These are phyloP conservation scores for Neonectria magnoliae DNA, from an alignment of 2,329 filamentous ascomycete genomes.

Conservation along the genomic window DNA sequence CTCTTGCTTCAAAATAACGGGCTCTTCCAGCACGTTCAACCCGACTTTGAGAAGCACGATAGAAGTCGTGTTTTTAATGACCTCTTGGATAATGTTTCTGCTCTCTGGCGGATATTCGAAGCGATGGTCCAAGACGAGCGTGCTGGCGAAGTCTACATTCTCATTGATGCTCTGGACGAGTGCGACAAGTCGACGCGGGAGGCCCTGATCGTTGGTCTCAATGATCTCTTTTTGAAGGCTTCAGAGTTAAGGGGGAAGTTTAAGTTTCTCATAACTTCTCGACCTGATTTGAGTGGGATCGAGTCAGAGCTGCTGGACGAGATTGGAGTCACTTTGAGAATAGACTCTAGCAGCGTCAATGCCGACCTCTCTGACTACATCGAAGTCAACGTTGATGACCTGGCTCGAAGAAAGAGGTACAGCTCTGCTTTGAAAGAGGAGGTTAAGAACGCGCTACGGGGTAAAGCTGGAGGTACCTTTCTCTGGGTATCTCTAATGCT, in stretches of 20 bases:
- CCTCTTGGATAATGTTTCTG: background rate
- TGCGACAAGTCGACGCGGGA: background rate
- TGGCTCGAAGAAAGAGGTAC: background rate
- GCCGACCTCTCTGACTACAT: background rate
- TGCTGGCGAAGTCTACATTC: background rate
- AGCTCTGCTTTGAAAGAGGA: background rate
- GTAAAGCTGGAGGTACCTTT: background rate
- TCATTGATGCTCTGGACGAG: background rate
- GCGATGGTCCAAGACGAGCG: background rate
- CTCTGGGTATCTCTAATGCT: conserved; percentile 3
- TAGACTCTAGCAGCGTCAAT: conserved; percentile 1
- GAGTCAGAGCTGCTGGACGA: background rate
- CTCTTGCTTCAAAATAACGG: background rate
- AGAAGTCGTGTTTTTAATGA: background rate
- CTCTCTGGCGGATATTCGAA: background rate
- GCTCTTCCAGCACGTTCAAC: background rate
- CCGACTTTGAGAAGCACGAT: background rate
- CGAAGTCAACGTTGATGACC: background rate
- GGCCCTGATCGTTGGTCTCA: background rate
- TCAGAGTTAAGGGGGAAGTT: background rate
- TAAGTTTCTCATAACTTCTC: background rate
- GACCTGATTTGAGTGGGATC: background rate
- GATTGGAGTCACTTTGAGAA: background rate
- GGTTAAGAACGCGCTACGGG: background rate
- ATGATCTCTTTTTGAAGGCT: background rate